Evolutionary conservation across 1,139 yeast species (phyloP), one percentile per base, ranked within the genome.

Genomic region (Petasospora rhodanensis): DNA sequence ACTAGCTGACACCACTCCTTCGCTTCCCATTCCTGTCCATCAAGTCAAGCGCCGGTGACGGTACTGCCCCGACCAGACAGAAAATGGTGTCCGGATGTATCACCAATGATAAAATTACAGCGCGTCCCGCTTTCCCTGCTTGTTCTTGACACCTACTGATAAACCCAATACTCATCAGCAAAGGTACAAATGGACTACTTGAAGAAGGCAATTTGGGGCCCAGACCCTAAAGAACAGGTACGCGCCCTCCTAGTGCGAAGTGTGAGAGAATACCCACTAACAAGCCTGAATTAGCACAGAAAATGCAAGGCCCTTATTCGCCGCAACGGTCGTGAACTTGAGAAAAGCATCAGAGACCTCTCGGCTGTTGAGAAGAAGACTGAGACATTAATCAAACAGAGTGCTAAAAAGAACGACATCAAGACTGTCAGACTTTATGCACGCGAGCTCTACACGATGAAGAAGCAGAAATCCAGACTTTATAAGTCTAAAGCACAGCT

Each of bases 171-270:
- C n/a, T n/a, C n/a, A 22, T 22, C 14, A 22, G n/a, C 14, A n/a
- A 17, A 17, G 19, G 7, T 11, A 10, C 12, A 7, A 18, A 81
- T 82, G 91, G 85, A 82, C 47, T 76, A 65, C 51, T 61, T 89
- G 28, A 87, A 85, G 62, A 78, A 79, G 55, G 84, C 89, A 8
- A 78, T 89, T 32, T 89, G 93, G 79, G 98, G 97, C 2, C 96
- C 96, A 0, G 96, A 87, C 56, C 95, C 96, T 28, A 80, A 80
- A 52, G 97, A 91, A 53, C 96, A 40, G 26, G 43, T 40, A 21
- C 2, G 43, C 31, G 6, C n/a, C n/a, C n/a, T n/a, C n/a, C n/a
- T n/a, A n/a, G n/a, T n/a, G n/a, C n/a, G n/a, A n/a, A n/a, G 14
- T 23, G 12, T 14, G 14, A 13, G 18, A 12, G 22, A 22, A 18